Percentiles rank a stretch among this genome's conserved stretches.
These are phyloP conservation scores for Globisporangium recalcitrans DNA, from an alignment of 352 stramenopile species.

Conservation along the genomic window DNA sequence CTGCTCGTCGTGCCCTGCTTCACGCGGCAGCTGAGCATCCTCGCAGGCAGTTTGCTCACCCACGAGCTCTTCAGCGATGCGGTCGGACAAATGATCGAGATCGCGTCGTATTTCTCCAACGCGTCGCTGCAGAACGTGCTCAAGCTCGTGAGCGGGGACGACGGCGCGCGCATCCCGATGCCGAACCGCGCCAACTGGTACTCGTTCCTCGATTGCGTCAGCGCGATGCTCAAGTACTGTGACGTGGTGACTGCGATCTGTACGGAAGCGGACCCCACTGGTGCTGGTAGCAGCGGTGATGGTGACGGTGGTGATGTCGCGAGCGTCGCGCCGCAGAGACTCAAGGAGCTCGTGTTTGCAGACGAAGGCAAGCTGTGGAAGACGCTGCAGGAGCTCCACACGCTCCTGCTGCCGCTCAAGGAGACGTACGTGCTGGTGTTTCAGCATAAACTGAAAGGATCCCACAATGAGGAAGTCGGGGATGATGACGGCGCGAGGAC, in stretches of 20 bases:
- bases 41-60: slow-evolving; percentile 56
- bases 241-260: slow-evolving; percentile 54
- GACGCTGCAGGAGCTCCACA: slow-evolving; percentile 31
- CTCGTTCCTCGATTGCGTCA: slow-evolving; percentile 62
- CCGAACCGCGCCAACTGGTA: slow-evolving; percentile 57
- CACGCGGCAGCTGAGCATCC: slow-evolving; percentile 39
- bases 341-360: slow-evolving; percentile 53
- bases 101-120: slow-evolving; percentile 61
- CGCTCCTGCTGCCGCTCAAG: slow-evolving; percentile 46
- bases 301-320: neutral
- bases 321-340: slow-evolving; percentile 24
- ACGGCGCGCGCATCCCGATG: slow-evolving; percentile 37
- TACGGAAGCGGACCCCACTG: slow-evolving; percentile 17
- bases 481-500: neutral
- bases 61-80: slow-evolving; percentile 37
- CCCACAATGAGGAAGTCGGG: neutral
- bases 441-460: slow-evolving; percentile 20
- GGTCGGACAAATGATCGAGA: slow-evolving; percentile 59
- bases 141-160: slow-evolving; percentile 33
- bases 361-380: slow-evolving; percentile 44
- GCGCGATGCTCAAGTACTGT: slow-evolving; percentile 38
- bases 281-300: neutral
- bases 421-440: slow-evolving; percentile 63
- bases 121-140: slow-evolving; percentile 32
- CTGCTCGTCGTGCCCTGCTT: slow-evolving; percentile 72